These are phyloP conservation scores for Globisporangium iwayamae DNA, from an alignment of 352 stramenopile species.

Conservation along the genomic window DNA sequence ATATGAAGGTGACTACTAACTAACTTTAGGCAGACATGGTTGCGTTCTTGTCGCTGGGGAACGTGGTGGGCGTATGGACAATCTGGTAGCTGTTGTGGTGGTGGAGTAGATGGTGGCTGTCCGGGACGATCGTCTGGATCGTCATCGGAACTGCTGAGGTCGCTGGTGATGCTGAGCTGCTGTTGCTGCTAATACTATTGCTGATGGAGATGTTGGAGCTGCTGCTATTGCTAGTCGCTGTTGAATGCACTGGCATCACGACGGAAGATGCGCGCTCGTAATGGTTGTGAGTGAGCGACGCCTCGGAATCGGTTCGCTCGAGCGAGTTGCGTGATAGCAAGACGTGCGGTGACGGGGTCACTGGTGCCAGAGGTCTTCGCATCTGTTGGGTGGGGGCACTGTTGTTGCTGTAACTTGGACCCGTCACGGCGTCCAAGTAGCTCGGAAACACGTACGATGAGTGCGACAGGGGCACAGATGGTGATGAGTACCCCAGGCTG, in stretches of 20 bases:
- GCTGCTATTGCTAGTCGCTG: constrained; percentile 2
- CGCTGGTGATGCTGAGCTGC: constrained; percentile 1
- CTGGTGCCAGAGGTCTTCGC: constrained; percentile 29
- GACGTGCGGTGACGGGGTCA: constrained; percentile 24
- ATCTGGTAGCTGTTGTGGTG: constrained; percentile 46
- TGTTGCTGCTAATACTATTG: constrained; percentile 14
- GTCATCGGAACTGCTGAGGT: constrained; percentile 8
- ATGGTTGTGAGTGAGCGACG: constrained; percentile 5
- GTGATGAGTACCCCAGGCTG: constrained; percentile 1
- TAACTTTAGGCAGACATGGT: constrained; percentile 22
- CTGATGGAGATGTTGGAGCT: not conserved
- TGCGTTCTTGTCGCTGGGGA: constrained; percentile 38
- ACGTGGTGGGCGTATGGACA: constrained; percentile 57
- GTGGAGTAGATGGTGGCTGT: constrained; percentile 21
- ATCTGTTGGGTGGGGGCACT: constrained; percentile 6
- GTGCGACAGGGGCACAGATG: constrained; percentile 19
- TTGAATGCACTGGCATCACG: constrained; percentile 6
- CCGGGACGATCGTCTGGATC: constrained; percentile 21
- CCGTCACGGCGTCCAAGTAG: constrained; percentile 2
- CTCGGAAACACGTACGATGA: constrained; percentile 15
- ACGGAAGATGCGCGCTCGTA: constrained; percentile 1
- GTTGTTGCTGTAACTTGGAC: not conserved
- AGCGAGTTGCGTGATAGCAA: constrained; percentile 17
- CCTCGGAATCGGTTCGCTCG: constrained; percentile 25
- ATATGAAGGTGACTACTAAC: not conserved